Conservation (phyloP, 345 rosid genomes). For the Pistacia vera region DNA sequence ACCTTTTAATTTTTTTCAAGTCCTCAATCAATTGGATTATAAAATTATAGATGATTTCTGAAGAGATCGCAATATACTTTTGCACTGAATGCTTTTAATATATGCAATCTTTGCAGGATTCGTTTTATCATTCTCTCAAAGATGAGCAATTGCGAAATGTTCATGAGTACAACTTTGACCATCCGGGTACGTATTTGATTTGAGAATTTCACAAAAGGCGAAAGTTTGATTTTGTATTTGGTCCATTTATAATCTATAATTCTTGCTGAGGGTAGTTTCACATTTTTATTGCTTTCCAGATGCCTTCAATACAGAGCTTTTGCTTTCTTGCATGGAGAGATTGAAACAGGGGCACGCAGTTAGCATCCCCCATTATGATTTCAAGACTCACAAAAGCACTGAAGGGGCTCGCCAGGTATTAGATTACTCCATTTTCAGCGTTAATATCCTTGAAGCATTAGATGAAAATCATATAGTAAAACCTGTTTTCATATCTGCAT, state of each 20-base stretch:
- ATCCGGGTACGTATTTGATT: slow-evolving; percentile 58
- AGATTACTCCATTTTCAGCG: not conserved
- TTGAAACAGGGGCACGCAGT: slow-evolving; percentile 55
- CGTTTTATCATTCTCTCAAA: slow-evolving; percentile 71
- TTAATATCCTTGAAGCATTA: not conserved
- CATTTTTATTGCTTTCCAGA: slow-evolving; percentile 34
- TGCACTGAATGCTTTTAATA: not conserved
- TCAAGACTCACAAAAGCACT: slow-evolving; percentile 70
- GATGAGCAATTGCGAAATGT: slow-evolving; percentile 48
- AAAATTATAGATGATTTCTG: no score
- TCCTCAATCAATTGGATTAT: no score
- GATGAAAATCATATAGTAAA: not conserved
- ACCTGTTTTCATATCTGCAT: not conserved
- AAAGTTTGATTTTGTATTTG: not conserved
- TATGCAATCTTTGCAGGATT: slow-evolving; percentile 55
- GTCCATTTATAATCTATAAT: not conserved
- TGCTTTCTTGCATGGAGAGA: slow-evolving; percentile 78
- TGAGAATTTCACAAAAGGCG: not conserved
- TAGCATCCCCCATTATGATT: slow-evolving; percentile 70
- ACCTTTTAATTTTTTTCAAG: not conserved
- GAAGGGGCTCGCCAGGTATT: slow-evolving; percentile 52
- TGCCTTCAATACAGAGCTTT: slow-evolving; percentile 79
- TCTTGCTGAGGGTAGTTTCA: not conserved
- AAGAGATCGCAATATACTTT: not conserved
- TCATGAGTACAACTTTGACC: slow-evolving; percentile 83